Evolutionary conservation across 139 green algal genomes (phyloP).

Genomic region (Edaphochlamys debaryana): DNA sequence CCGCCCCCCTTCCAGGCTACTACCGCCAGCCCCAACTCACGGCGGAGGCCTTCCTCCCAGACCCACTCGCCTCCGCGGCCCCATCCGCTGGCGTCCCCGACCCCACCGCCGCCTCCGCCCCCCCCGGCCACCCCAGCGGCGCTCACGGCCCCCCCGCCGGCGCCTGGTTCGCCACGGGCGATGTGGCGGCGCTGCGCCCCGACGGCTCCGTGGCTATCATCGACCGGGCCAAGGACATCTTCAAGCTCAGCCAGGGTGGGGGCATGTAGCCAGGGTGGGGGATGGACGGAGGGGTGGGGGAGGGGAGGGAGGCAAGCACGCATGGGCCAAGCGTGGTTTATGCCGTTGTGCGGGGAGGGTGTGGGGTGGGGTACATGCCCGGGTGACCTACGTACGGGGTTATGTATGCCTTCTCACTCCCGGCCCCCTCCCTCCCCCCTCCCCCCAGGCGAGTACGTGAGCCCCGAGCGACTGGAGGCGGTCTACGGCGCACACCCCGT

Average conservation of each 20-base stretch:
- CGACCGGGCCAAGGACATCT: conserved; percentile 99
- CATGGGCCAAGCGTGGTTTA: no score
- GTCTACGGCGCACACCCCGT: conserved; percentile 71
- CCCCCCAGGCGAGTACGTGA: conserved; percentile 75
- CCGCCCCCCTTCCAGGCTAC: conserved; percentile 66
- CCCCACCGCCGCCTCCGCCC: neutral
- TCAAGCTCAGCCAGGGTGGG: conserved; percentile 93
- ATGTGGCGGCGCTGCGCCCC: conserved; percentile 74
- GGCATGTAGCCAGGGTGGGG: no score
- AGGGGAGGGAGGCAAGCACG: no score
- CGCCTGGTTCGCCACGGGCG: conserved; percentile 87
- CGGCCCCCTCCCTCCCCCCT: no score
- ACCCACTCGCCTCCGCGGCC: no score
- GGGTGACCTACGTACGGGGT: no score
- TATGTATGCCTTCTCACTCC: no score
- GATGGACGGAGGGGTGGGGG: neutral
- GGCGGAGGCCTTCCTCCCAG: conserved; percentile 59
- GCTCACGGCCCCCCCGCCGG: conserved; percentile 20
- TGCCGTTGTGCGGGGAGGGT: no score
- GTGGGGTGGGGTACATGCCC: no score
- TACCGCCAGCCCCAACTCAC: conserved; percentile 84
- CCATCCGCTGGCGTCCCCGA: no score
- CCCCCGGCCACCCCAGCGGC: neutral
- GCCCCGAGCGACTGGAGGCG: conserved; percentile 90
- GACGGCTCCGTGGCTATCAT: conserved; percentile 87